These are phyloP conservation scores for Hypoxylon sp. DNA, from an alignment of 2,329 filamentous ascomycete genomes.

Conservation along the genomic window DNA sequence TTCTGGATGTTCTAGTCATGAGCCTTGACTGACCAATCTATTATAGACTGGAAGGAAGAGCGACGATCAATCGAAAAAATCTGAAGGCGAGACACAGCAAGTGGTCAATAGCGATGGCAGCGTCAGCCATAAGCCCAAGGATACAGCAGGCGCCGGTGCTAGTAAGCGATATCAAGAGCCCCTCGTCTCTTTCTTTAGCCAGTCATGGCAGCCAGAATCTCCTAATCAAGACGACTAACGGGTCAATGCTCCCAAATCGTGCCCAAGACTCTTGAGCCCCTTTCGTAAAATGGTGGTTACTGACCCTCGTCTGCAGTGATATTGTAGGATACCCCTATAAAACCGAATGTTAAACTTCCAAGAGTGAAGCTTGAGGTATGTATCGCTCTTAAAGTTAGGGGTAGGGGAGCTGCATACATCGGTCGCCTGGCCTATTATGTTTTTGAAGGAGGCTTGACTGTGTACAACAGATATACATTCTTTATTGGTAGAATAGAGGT, in stretches of 20 bases:
- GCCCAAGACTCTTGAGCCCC: too few species aligned
- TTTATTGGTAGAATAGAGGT: neutral
- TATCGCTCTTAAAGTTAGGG: neutral
- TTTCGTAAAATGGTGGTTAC: too few species aligned
- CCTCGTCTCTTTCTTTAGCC: too few species aligned
- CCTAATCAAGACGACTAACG: too few species aligned
- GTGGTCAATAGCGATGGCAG: constrained; percentile 2
- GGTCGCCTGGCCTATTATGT: neutral
- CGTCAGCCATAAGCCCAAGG: constrained; percentile 19
- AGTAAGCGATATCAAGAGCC: neutral
- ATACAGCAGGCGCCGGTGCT: constrained; percentile 31
- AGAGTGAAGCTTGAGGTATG: neutral
- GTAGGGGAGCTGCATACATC: neutral
- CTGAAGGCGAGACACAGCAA: constrained; percentile 4
- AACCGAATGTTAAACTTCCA: neutral
- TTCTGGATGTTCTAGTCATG: neutral
- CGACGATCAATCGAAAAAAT: constrained; percentile 1
- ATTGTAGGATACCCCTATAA: neutral
- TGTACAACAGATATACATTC: neutral
- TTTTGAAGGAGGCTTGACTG: neutral
- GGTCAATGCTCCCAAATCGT: too few species aligned
- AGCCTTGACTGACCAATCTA: neutral
- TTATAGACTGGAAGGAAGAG: constrained; percentile 6
- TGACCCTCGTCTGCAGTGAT: neutral
- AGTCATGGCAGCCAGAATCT: too few species aligned